Evolutionary conservation across 2,329 filamentous ascomycete genomes (phyloP), one percentile per base, ranked within the genome.

Genomic region (Colletotrichum shisoi): DNA sequence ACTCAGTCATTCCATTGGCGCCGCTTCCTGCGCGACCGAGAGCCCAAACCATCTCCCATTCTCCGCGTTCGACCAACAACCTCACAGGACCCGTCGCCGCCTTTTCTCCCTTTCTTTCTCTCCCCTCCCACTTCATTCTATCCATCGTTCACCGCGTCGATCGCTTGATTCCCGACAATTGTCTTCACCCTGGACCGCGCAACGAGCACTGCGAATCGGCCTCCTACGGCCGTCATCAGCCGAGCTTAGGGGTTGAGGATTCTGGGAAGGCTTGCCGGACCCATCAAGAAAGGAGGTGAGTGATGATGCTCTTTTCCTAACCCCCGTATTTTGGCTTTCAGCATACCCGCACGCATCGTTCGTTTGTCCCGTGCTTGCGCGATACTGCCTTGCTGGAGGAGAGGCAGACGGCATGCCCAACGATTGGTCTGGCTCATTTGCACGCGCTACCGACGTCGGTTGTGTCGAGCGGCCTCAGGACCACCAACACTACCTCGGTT

Each of bases 171-270:
- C 42, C n/a, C 40, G 61, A 67, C 51, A 52, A 24, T 57, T 51
- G 37, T 37, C 24, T 57, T 67, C 57, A 67, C 58, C 54, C 63
- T 67, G 62, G 66, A 68, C 62, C 63, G 63, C 62, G 62, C 63
- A 44, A 66, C 51, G 66, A 58, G 51, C 51, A 57, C 37, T 68
- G 56, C 52, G 57, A 67, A 68, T 67, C 63, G 71, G 71, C 72
- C 74, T 73, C 65, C 51, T 65, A 69, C 69, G 73, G 74, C 71
- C 71, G 63, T 72, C 62, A 68, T 65, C 64, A 66, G 63, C 71
- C 74, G 72, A 68, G 66, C 71, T 69, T 70, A 71, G 74, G 71
- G 72, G 69, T 70, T 69, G 72, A 64, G 69, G 71, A 64, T 71
- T 69, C 67, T 61, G 70, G 69, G 69, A 65, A 70, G 69, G 64